phyloP scores from a whole-genome alignment of 176 grass and related monocot species.

The Rhipidocladum racemiflorum region DNA sequence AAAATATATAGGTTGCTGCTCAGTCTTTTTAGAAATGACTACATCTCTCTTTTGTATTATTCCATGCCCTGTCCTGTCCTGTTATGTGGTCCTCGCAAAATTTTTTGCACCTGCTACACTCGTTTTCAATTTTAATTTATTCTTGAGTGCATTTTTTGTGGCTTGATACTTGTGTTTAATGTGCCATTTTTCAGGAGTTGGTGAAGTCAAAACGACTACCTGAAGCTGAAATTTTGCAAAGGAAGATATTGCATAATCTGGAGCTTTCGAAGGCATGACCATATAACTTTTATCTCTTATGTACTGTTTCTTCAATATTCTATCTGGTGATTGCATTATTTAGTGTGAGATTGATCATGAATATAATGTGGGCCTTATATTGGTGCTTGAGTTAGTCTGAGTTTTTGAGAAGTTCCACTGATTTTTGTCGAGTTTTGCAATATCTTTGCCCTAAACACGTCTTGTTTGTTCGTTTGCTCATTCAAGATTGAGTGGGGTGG shows the following conservation, averaged over 20 bases:
- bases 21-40: background rate
- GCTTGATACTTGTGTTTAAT: conserved; percentile 20
- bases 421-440: background rate
- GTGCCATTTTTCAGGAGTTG: conserved; percentile 56
- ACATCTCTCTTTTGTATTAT: background rate
- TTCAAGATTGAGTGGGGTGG: background rate
- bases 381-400: background rate
- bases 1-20: background rate
- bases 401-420: background rate
- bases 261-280: conserved; percentile 68
- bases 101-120: too few relatives aligned
- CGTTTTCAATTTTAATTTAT: conserved; percentile 1
- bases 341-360: background rate
- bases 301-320: conserved; percentile 21
- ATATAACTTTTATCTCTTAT: background rate
- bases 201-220: conserved; percentile 49
- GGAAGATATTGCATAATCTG: conserved; percentile 80
- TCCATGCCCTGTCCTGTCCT: background rate
- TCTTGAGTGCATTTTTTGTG: background rate
- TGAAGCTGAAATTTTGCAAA: conserved; percentile 89
- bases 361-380: background rate
- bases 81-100: background rate
- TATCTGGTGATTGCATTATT: background rate
- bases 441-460: background rate
- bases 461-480: background rate